These are phyloP conservation scores for Histomonas meleagridis DNA, from an alignment of 208 protist genomes.

Conservation along the genomic window DNA sequence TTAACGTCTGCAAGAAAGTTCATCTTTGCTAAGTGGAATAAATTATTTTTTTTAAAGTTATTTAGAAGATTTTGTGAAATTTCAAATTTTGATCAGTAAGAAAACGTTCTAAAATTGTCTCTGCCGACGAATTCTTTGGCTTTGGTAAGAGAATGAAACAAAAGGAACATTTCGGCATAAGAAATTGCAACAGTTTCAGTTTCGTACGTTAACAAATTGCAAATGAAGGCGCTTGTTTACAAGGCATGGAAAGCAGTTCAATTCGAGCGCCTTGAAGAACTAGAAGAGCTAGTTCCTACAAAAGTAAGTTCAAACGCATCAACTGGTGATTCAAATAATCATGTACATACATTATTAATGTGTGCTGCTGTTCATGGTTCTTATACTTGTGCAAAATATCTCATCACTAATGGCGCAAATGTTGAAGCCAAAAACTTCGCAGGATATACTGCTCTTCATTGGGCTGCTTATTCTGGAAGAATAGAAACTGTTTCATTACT, in stretches of 20 bases:
- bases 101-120: no score
- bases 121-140: no score
- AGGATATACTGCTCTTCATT: slow-evolving; percentile 35
- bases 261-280: neutral
- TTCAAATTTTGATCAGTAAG: no score
- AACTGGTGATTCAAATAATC: slow-evolving; percentile 3
- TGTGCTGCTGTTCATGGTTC: slow-evolving; percentile 3
- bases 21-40: no score
- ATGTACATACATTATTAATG: slow-evolving; percentile 23
- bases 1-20: no score
- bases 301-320: neutral
- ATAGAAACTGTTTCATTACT: slow-evolving; percentile 13
- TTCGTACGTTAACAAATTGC: no score
- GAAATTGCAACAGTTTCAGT: no score
- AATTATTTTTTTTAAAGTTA: no score
- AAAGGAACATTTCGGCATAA: no score
- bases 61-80: no score
- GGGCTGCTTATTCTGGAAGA: slow-evolving; percentile 36
- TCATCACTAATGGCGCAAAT: neutral
- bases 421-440: slow-evolving; percentile 22
- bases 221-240: neutral
- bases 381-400: neutral
- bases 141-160: no score
- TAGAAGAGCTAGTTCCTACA: neutral
- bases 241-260: slow-evolving; percentile 26